Conservation (phyloP, 1,284 basidiomycete genomes). For the Gomphus bonarii region DNA sequence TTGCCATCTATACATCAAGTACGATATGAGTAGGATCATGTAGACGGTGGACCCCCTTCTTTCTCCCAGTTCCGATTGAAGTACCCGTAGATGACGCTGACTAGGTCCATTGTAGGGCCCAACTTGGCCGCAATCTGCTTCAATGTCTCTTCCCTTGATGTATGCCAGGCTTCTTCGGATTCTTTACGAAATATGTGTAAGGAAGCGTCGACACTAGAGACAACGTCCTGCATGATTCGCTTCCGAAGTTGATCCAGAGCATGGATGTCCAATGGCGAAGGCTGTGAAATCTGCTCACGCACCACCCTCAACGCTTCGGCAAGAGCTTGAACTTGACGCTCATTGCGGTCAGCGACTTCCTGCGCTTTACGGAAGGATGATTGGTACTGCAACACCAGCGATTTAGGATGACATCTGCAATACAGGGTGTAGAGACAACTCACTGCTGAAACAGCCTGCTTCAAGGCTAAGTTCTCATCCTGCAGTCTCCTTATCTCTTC, state of each 20-base stretch:
- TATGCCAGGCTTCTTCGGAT: background rate
- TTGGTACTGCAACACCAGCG: background rate
- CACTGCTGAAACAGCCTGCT: background rate
- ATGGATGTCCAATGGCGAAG: background rate
- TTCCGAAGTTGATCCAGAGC: background rate
- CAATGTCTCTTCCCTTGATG: background rate
- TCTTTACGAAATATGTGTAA: background rate
- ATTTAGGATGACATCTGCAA: background rate
- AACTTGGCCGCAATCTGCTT: background rate
- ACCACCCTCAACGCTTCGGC: background rate
- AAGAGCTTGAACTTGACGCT: background rate
- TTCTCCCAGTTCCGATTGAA: background rate
- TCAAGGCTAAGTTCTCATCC: slow-evolving; percentile 2
- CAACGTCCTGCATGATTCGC: background rate
- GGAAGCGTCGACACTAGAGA: background rate
- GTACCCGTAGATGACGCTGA: background rate
- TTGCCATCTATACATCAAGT: background rate
- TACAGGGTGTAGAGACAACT: background rate
- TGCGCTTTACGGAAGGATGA: background rate
- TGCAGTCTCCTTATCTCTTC: background rate
- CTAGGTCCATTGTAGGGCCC: background rate
- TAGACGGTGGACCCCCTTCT: background rate
- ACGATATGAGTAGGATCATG: background rate
- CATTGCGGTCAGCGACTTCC: background rate
- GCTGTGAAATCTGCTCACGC: background rate